Conservation (phyloP, 768 basidiomycete species). For the Tulasnella sp. region DNA sequence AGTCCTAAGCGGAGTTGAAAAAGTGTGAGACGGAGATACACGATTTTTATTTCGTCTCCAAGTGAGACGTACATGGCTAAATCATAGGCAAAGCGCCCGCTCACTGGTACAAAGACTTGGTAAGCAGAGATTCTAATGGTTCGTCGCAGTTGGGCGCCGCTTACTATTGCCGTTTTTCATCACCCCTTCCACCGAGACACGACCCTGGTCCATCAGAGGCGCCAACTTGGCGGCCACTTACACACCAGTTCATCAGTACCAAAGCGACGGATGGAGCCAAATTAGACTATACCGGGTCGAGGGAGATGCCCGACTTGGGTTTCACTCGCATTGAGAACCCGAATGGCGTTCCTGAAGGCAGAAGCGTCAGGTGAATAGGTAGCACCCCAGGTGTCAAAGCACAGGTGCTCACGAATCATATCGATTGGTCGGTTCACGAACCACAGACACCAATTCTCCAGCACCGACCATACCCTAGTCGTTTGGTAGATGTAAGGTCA, state of each 20-base stretch:
- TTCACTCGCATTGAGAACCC: conserved; percentile 68
- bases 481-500: no score
- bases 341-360: conserved; percentile 74
- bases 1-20: conserved; percentile 37
- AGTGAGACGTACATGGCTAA: conserved; percentile 47
- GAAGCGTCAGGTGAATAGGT: neutral
- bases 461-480: conserved; percentile 65
- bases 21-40: neutral
- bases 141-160: neutral
- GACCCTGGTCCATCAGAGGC: conserved; percentile 57
- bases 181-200: conserved; percentile 64
- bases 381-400: no score
- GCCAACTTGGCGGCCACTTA: conserved; percentile 51
- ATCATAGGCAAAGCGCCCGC: conserved; percentile 41
- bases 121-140: neutral
- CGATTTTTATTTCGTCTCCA: neutral
- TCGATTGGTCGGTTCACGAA: conserved; percentile 56
- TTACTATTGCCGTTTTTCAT: conserved; percentile 65
- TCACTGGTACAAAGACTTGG: conserved; percentile 30
- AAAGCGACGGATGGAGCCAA: neutral
- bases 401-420: conserved; percentile 44
- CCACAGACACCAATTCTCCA: conserved; percentile 66
- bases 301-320: conserved; percentile 79
- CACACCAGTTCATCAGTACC: neutral
- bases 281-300: conserved; percentile 29